Evolutionary conservation across 2,329 filamentous ascomycete genomes (phyloP), one percentile per base, ranked within the genome.

Genomic region (Aphanocladium album): DNA sequence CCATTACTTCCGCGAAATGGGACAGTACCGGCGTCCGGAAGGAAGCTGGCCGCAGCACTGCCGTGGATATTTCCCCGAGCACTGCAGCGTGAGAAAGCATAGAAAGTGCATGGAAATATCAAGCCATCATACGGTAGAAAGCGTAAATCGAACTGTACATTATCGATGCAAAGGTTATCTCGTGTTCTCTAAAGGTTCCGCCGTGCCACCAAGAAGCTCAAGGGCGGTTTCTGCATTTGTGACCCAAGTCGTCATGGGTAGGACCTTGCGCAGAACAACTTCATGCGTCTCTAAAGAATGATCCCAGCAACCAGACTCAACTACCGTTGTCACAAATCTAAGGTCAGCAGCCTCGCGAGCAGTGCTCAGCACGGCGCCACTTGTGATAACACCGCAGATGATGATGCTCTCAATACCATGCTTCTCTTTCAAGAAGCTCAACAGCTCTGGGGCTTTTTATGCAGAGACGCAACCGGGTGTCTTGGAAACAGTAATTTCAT

Each of bases 1-100:
- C 81, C 23, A 79, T 79, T 67, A 77, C 72, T 57, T 80, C 79
- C 11, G 62, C 65, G 54, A 72, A 70, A 33, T 76, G 74, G 74
- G 68, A 74, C 11, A 41, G 53, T 37, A 12, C 8, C 30, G 27
- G 27, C 35, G 27, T 57, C 37, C 37, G 39, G 46, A 61, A 61
- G 39, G 60, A 57, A 2, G 19, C 8, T 1, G 37, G 37, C 3
- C 52, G 23, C 37, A 56, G 60, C 39, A 57, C 53, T 27, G 53
- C 23, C 9, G 53, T 53, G 4, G 60, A 56, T 30, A 37, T n/a
- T 14, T 57, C 60, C 2, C 30, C 53, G n/a, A 19, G 12, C 21
- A 5, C 37, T 8, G 52, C 47, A 8, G 49, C 49, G 1, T 54
- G 41, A 17, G 23, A 4, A 17, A 35, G 39, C 50, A 45, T 27